These are phyloP conservation scores for Alternaria metachromatica DNA, from an alignment of 2,329 filamentous ascomycete species.

Conservation along the genomic window DNA sequence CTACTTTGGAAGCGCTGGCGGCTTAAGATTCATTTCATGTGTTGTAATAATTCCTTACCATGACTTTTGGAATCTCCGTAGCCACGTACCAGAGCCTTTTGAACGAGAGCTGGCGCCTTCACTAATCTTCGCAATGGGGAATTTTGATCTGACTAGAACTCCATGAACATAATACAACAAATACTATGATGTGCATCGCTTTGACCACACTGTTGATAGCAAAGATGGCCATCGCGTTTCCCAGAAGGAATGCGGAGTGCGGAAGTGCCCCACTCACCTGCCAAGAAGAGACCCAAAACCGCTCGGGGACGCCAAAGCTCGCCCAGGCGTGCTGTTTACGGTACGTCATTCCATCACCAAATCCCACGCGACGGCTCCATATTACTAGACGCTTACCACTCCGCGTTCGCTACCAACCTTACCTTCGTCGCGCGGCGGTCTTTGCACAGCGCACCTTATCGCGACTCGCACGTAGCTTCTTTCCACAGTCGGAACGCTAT, in stretches of 20 bases:
- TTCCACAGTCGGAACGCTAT: neutral
- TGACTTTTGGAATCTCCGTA: slow-evolving; percentile 8
- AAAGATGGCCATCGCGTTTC: slow-evolving; percentile 7
- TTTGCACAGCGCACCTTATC: neutral
- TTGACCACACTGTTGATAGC: neutral
- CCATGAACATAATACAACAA: neutral
- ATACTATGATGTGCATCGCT: neutral
- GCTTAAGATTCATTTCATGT: slow-evolving; percentile 3
- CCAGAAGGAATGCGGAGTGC: slow-evolving; percentile 6
- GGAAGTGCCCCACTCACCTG: slow-evolving; percentile 11
- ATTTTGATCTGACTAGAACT: neutral
- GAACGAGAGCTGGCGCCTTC: neutral
- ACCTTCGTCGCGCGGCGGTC: neutral
- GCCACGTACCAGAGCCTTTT: slow-evolving; percentile 1
- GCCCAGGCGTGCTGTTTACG: slow-evolving; percentile 13
- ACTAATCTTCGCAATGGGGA: neutral
- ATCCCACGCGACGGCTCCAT: neutral
- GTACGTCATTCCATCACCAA: slow-evolving; percentile 18
- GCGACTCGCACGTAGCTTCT: neutral
- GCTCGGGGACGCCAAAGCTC: slow-evolving; percentile 14
- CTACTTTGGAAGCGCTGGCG: neutral
- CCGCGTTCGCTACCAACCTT: neutral
- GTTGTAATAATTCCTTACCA: slow-evolving; percentile 9
- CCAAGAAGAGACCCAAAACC: slow-evolving; percentile 10
- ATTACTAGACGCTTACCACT: neutral